Evolutionary conservation across 2,329 filamentous ascomycete species (phyloP).

Genomic region (Nemania serpens): DNA sequence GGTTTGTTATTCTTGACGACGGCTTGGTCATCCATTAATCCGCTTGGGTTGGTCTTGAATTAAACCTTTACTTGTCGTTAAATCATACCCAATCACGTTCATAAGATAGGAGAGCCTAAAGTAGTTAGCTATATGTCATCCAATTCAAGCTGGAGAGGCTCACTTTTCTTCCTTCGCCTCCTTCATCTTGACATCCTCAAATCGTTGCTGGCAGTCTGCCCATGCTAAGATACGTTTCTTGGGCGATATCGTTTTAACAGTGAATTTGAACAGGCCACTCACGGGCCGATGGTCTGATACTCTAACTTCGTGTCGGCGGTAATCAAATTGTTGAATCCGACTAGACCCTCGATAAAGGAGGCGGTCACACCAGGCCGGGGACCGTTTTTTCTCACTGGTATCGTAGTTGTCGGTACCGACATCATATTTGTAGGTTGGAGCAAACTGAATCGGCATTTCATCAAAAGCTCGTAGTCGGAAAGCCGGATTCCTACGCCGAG

Average conservation of each 20-base stretch:
- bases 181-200: constrained; percentile 71
- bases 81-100: constrained; percentile 58
- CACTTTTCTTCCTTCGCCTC: constrained; percentile 78
- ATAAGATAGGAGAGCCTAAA: constrained; percentile 56
- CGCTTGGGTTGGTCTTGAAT: constrained; percentile 47
- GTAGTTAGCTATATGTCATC: constrained; percentile 32
- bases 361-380: constrained; percentile 95
- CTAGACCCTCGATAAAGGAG: constrained; percentile 83
- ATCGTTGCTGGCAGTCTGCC: constrained; percentile 75
- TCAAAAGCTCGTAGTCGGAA: constrained; percentile 88
- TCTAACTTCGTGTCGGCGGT: constrained; percentile 84
- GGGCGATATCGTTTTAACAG: constrained; percentile 79
- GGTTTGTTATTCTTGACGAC: constrained; percentile 28
- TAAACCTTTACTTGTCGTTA: constrained; percentile 53
- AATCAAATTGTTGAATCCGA: constrained; percentile 84
- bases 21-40: constrained; percentile 27
- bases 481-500: constrained; percentile 83
- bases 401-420: constrained; percentile 95
- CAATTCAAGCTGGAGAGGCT: constrained; percentile 44
- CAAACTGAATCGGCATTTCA: constrained; percentile 89
- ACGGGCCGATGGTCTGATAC: constrained; percentile 94
- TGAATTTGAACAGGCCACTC: constrained; percentile 79
- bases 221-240: constrained; percentile 68
- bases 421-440: constrained; percentile 98
- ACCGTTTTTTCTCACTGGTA: constrained; percentile 89